phyloP scores from a whole-genome alignment of 2,329 filamentous ascomycete species.

The Talaromyces sp. region DNA sequence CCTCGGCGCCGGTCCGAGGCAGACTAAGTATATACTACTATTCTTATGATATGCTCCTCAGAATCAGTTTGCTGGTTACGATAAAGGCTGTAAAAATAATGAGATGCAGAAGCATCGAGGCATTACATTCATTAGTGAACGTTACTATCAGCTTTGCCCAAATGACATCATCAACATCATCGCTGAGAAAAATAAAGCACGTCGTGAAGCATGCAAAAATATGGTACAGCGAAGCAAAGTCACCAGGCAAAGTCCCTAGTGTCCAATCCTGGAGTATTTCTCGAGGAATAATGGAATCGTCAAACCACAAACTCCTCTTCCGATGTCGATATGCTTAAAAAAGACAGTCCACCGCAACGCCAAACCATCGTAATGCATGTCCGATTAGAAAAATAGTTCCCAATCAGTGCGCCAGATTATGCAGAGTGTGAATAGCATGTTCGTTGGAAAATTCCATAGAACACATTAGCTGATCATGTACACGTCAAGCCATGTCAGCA shows the following conservation, averaged over 20 bases:
- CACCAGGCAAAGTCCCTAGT: neutral
- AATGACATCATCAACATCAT: neutral
- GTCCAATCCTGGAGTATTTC: neutral
- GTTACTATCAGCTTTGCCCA: neutral
- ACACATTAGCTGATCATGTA: neutral
- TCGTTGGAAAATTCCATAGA: constrained; percentile 1
- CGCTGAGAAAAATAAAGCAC: neutral
- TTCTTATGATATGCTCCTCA: neutral
- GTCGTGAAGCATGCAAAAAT: neutral
- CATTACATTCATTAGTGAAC: neutral
- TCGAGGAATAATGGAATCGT: neutral
- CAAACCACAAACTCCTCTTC: neutral
- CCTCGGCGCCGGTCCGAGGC: neutral
- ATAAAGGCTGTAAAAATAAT: neutral
- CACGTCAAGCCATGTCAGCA: constrained; percentile 42
- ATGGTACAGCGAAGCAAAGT: neutral
- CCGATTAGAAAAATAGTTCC: constrained; percentile 4
- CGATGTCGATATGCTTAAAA: neutral
- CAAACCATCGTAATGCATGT: constrained; percentile 12
- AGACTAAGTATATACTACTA: neutral
- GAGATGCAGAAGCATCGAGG: neutral
- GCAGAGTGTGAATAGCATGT: neutral
- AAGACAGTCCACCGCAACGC: constrained; percentile 6
- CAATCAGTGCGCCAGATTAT: constrained; percentile 8
- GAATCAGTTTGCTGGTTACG: neutral